Evolutionary conservation across 805 yeast species (phyloP).

Genomic region (Saccharomycopsis sp.): DNA sequence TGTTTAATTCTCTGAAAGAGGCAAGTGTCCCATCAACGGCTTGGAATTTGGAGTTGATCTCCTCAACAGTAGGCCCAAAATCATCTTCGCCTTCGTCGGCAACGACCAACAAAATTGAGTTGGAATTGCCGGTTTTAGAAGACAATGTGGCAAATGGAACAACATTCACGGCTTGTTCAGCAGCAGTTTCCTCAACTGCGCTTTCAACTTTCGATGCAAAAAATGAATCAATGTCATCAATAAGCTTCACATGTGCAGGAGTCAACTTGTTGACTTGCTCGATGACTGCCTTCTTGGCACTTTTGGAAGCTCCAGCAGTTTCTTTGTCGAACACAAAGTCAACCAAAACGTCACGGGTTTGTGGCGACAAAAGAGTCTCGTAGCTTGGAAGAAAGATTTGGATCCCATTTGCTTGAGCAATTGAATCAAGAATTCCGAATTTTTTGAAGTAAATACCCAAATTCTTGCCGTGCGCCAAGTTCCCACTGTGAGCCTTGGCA

Average conservation of each 20-base stretch:
- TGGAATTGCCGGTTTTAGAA: constrained; percentile 29
- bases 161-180: constrained; percentile 41
- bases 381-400: constrained; percentile 40
- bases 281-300: constrained; percentile 65
- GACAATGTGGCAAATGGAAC: constrained; percentile 49
- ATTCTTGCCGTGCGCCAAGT: constrained; percentile 64
- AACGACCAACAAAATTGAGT: constrained; percentile 47
- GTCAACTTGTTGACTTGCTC: constrained; percentile 60
- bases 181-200: constrained; percentile 34
- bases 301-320: constrained; percentile 41
- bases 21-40: constrained; percentile 47
- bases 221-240: constrained; percentile 61
- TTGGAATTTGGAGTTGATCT: constrained; percentile 45
- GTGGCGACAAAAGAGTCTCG: constrained; percentile 34
- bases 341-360: constrained; percentile 39
- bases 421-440: constrained; percentile 22
- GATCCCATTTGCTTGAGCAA: constrained; percentile 36
- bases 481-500: constrained; percentile 81
- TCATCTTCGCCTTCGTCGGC: constrained; percentile 46
- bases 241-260: constrained; percentile 51
- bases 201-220: constrained; percentile 40
- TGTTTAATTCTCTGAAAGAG: constrained; percentile 49
- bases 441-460: constrained; percentile 57
- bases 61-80: constrained; percentile 61
- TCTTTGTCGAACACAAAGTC: constrained; percentile 45